Percentiles rank a stretch among this genome's conserved stretches.
These are phyloP conservation scores for Verticillium nonalfalfae DNA, from an alignment of 2,329 filamentous ascomycete species.

Conservation along the genomic window DNA sequence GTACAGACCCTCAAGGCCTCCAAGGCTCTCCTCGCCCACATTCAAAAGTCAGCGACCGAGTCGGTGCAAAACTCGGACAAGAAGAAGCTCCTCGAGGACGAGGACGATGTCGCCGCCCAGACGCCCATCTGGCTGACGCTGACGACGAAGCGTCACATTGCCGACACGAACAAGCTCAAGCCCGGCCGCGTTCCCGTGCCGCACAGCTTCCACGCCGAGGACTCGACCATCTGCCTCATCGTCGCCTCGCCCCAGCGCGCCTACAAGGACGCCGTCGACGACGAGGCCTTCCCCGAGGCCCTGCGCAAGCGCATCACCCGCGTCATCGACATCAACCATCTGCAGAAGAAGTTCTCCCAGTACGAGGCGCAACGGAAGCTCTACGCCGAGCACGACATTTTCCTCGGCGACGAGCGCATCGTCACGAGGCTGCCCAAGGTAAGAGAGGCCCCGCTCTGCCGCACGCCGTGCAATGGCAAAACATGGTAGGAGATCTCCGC, in stretches of 20 bases:
- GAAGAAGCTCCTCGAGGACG: constrained; percentile 47
- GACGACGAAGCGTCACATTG: constrained; percentile 59
- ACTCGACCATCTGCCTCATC: constrained; percentile 76
- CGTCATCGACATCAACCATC: constrained; percentile 76
- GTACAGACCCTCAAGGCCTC: constrained; percentile 54
- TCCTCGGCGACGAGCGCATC: constrained; percentile 88
- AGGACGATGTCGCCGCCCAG: constrained; percentile 34
- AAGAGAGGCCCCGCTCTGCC: neutral
- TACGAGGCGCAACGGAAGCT: constrained; percentile 86
- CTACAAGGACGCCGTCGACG: constrained; percentile 76
- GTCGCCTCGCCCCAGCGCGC: constrained; percentile 73
- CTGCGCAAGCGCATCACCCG: constrained; percentile 63
- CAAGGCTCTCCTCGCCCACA: constrained; percentile 55
- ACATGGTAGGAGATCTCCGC: neutral
- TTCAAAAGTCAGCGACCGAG: constrained; percentile 47
- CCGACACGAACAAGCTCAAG: constrained; percentile 73
- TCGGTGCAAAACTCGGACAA: constrained; percentile 30
- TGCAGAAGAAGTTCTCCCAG: constrained; percentile 75
- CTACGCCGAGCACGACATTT: constrained; percentile 80
- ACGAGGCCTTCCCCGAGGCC: constrained; percentile 59
- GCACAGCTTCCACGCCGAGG: constrained; percentile 65
- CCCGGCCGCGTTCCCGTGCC: constrained; percentile 76
- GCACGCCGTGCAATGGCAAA: no score
- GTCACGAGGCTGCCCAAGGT: constrained; percentile 49
- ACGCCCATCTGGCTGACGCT: constrained; percentile 56